These are phyloP conservation scores for Bacidia gigantensis DNA, from an alignment of 495 filamentous ascomycete genomes.

Conservation along the genomic window DNA sequence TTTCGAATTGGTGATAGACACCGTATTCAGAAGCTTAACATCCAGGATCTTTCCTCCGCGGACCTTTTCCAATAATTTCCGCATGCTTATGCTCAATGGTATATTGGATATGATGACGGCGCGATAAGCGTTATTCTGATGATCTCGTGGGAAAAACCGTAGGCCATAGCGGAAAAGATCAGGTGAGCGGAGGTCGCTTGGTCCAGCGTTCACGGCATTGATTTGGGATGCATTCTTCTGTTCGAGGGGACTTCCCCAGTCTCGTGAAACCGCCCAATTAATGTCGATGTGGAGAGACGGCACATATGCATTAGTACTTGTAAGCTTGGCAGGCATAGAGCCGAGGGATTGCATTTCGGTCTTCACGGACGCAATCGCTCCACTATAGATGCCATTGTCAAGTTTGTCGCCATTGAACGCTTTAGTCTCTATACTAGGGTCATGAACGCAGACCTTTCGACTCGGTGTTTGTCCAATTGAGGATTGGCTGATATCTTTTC, in stretches of 20 bases:
- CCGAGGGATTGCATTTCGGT: no score
- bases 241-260: no score
- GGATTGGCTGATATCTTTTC: neutral
- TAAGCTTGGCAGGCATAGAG: no score
- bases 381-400: no score
- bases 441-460: neutral
- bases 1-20: neutral
- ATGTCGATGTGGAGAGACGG: no score
- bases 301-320: no score
- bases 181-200: neutral
- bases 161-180: conserved; percentile 12
- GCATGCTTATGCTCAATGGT: neutral
- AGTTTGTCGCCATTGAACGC: no score
- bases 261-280: no score
- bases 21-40: conserved; percentile 8
- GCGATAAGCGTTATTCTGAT: conserved; percentile 7
- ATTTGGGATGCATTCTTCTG: no score
- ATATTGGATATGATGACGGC: conserved; percentile 8
- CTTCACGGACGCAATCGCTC: no score
- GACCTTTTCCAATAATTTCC: conserved; percentile 3
- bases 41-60: conserved; percentile 8
- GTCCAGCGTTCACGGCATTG: neutral
- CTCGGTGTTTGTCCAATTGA: neutral
- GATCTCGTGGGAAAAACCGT: neutral
- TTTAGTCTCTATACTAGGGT: no score